Evolutionary conservation across 2,329 filamentous ascomycete genomes (phyloP), one percentile per base, ranked within the genome.

Genomic region (Didymosphaeria variabile): DNA sequence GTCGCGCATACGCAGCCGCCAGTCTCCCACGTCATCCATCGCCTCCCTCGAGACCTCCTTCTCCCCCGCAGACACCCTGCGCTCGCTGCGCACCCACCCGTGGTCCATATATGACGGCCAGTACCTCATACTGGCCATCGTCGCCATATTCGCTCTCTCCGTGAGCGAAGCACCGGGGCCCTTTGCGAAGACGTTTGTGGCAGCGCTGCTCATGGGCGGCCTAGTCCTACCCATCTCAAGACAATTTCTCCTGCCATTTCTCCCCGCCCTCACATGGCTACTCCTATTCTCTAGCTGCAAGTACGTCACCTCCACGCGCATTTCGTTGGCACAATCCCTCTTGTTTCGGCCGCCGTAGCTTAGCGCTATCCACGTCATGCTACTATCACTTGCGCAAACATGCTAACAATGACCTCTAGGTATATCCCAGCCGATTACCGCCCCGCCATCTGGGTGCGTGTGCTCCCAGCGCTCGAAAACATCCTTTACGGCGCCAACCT

Each of bases 401-500:
- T 62, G 56, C 71, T 76, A 38, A 76, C 64, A 42, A 8, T 10
- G 9, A 8, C 50, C 19, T 60, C 12, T 73, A 97, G 93, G 74
- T 97, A 97, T 81, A 94, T 97, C 70, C 91, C 93, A 40, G 87
- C 89, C 68, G 91, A 94, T 74, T 95, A 93, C 82, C 89, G 94
- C 68, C 94, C 94, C 61, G 91, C 93, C 64, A 97, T 97, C 72
- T 97, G 93, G 92, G 94, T 97, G 67, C 93, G 94, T 73, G 93
- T 98, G 31, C 86, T 98, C 38, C 94, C 94, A 5, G 93, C 94
- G 19, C 87, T 98, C 66, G 94, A 98, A 81, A 97, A 98, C 79
- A 95, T 98, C 64, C 86, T 98, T 36, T 98, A 97, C 76, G 94
- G 94, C 70, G 93, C 94, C 65, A 97, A 97, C 80, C 85, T 97